These are phyloP conservation scores for Solanum hybrid DNA, from an alignment of 305 asterid genomes.

Conservation along the genomic window DNA sequence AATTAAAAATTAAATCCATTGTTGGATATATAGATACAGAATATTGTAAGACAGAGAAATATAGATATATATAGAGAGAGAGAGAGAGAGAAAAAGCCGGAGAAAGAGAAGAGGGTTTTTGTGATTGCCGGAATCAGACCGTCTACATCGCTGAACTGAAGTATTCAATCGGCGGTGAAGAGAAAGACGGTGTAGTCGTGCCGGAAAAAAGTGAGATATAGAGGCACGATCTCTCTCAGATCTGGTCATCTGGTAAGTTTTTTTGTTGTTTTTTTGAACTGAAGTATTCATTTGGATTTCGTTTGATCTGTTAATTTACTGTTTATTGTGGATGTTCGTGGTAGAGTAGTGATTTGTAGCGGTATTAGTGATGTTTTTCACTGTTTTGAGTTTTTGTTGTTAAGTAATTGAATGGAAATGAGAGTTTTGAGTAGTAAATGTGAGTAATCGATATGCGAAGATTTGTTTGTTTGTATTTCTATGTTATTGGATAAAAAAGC, in stretches of 20 bases:
- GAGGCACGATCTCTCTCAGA: slow-evolving; percentile 5
- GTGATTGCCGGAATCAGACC: not conserved
- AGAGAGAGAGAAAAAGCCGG: not conserved
- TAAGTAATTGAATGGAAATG: not conserved
- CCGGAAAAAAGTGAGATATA: not conserved
- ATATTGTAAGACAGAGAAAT: not conserved
- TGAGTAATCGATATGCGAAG: not conserved
- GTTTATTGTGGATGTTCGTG: not conserved
- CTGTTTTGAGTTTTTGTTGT: not conserved
- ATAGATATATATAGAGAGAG: not conserved
- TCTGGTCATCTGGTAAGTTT: slow-evolving; percentile 10
- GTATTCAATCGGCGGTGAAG: not conserved
- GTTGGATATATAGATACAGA: not conserved
- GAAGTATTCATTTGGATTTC: not conserved
- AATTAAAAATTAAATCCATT: not conserved
- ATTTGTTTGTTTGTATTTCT: not conserved
- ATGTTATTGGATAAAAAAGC: not conserved
- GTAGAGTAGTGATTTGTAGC: not conserved
- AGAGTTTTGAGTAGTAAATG: not conserved
- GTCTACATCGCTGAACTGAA: not conserved
- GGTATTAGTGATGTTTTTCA: not conserved
- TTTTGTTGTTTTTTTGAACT: not conserved
- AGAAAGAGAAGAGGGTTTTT: not conserved
- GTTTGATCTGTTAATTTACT: not conserved
- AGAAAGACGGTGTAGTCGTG: not conserved